These are phyloP conservation scores for Rhodosporidiobolus sp. DNA, from an alignment of 768 basidiomycete species.

Conservation along the genomic window DNA sequence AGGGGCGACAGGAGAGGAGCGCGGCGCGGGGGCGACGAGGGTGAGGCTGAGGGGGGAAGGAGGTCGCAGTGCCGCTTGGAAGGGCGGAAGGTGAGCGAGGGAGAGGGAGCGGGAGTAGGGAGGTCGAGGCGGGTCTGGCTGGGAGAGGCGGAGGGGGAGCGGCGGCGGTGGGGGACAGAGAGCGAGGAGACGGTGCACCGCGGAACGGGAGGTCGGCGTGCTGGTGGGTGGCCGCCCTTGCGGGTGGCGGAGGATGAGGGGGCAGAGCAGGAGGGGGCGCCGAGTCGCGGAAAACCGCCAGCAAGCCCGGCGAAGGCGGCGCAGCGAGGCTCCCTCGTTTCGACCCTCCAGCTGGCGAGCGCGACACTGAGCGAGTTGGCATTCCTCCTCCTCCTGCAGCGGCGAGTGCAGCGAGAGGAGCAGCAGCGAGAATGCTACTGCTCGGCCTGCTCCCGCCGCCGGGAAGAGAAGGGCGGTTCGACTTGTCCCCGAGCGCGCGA, in stretches of 20 bases:
- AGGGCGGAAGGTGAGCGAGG: too few species aligned
- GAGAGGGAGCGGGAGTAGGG: background rate
- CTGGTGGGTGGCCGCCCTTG: background rate
- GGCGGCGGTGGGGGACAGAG: background rate
- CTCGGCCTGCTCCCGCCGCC: background rate
- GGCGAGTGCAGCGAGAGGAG: too few species aligned
- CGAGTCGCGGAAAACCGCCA: background rate
- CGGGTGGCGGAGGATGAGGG: background rate
- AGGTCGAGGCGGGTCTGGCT: background rate
- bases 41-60: background rate
- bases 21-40: background rate
- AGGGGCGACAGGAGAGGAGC: background rate
- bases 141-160: too few species aligned
- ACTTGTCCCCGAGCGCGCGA: conserved; percentile 6
- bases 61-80: too few species aligned
- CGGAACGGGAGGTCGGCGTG: background rate
- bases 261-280: background rate
- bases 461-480: background rate
- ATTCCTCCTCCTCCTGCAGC: too few species aligned
- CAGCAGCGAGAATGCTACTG: too few species aligned
- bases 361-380: too few species aligned
- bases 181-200: background rate
- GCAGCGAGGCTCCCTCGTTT: too few species aligned
- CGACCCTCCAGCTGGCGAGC: background rate
- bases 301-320: too few species aligned